These are phyloP conservation scores for Ogataea allantospora DNA, from an alignment of 805 yeast genomes.

Conservation along the genomic window DNA sequence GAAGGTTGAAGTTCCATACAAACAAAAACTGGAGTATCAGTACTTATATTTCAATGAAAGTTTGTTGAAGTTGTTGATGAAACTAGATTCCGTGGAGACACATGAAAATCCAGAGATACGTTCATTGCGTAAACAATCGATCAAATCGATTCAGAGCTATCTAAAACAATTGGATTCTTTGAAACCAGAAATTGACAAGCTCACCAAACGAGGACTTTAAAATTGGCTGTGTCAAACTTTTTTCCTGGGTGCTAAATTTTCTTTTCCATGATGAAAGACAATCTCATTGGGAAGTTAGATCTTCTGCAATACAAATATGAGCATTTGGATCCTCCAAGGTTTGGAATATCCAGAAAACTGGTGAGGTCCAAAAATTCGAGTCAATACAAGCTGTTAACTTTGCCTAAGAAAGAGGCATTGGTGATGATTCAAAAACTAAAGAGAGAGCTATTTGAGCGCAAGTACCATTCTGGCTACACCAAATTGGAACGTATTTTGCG, in stretches of 20 bases:
- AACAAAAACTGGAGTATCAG: conserved; percentile 40
- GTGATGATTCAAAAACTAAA: conserved; percentile 45
- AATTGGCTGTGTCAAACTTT: conserved; percentile 10
- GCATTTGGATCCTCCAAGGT: conserved; percentile 46
- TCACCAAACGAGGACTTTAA: conserved; percentile 18
- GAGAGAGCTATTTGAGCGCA: conserved; percentile 44
- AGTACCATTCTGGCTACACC: conserved; percentile 44
- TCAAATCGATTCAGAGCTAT: conserved; percentile 58
- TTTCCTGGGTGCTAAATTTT: conserved; percentile 4
- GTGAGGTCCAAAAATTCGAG: conserved; percentile 41
- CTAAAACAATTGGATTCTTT: conserved; percentile 51
- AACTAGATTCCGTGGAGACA: conserved; percentile 56
- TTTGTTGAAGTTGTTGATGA: conserved; percentile 63
- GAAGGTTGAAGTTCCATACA: conserved; percentile 19
- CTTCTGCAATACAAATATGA: conserved; percentile 51
- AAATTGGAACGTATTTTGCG: conserved; percentile 41
- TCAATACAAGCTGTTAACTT: conserved; percentile 37
- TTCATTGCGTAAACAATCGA: conserved; percentile 54
- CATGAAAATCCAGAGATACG: conserved; percentile 50
- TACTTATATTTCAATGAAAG: conserved; percentile 63
- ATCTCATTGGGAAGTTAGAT: conserved; percentile 53
- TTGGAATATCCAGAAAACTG: conserved; percentile 46
- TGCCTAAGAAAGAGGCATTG: conserved; percentile 42
- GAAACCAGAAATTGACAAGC: conserved; percentile 21
- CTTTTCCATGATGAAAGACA: conserved; percentile 33